Conservation (phyloP, 352 stramenopile species). For the Phytophthora sp. region DNA sequence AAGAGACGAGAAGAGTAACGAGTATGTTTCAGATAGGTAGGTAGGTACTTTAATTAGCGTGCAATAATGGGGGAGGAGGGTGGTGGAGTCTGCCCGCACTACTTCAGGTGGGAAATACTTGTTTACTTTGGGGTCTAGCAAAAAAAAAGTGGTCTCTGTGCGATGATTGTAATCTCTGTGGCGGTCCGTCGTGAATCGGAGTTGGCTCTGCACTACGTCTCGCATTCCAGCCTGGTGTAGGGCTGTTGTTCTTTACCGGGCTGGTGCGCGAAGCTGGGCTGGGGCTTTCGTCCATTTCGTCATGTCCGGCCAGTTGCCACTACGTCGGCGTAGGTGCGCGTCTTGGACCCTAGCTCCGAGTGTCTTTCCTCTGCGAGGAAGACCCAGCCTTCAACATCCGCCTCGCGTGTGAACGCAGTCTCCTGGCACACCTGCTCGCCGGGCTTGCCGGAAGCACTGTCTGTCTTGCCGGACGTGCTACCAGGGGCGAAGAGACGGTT, state of each 20-base stretch:
- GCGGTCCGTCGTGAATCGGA: constrained; percentile 2
- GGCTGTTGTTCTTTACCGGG: too few relatives aligned
- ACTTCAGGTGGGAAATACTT: constrained; percentile 25
- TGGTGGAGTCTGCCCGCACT: constrained; percentile 4
- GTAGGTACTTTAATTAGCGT: constrained; percentile 32
- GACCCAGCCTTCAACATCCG: constrained; percentile 57
- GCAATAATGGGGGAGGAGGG: constrained; percentile 5
- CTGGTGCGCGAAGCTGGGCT: too few relatives aligned
- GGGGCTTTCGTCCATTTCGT: not conserved
- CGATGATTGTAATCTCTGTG: constrained; percentile 6
- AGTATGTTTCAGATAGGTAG: constrained; percentile 32
- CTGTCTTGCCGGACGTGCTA: constrained; percentile 14
- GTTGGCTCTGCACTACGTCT: too few relatives aligned
- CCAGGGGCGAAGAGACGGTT: constrained; percentile 40
- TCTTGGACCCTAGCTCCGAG: constrained; percentile 24
- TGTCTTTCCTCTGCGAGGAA: constrained; percentile 46
- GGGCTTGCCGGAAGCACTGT: constrained; percentile 3
- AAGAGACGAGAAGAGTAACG: too few relatives aligned
- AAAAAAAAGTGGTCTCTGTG: constrained; percentile 10
- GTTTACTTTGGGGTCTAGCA: constrained; percentile 3
- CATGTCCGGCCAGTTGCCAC: constrained; percentile 37
- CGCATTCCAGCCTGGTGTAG: too few relatives aligned
- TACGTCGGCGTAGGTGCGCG: constrained; percentile 54
- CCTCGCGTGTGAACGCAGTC: constrained; percentile 43
- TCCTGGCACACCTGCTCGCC: constrained; percentile 33